Percentiles rank a stretch among this genome's conserved stretches.
phyloP scores from a whole-genome alignment of 257 asterid genomes.

The Gentiana straminea region DNA sequence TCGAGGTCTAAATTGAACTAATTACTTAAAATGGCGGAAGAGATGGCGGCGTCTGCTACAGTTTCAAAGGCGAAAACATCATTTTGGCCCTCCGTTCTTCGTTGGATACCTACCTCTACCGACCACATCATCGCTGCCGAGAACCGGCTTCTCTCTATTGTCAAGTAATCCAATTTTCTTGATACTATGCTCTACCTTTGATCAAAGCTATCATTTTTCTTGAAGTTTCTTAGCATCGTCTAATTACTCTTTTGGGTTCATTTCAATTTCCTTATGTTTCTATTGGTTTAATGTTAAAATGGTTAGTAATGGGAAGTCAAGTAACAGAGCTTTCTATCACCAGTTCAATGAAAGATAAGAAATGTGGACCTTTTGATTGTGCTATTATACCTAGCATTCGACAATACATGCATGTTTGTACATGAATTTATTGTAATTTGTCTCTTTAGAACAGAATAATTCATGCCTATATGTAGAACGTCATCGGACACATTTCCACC shows the following conservation, averaged over 20 bases:
- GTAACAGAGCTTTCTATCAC: too few relatives aligned
- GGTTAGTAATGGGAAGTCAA: background rate
- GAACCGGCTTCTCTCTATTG: conserved; percentile 74
- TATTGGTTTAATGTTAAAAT: too few relatives aligned
- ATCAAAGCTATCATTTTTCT: background rate
- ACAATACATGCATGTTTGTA: background rate
- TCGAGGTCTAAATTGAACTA: conserved; percentile 18
- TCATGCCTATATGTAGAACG: background rate
- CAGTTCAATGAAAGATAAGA: too few relatives aligned
- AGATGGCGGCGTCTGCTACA: conserved; percentile 20
- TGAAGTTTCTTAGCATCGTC: background rate
- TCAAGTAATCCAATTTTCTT: conserved; percentile 24
- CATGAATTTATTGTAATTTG: background rate
- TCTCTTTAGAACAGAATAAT: background rate
- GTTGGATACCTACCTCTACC: conserved; percentile 95
- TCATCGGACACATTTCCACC: background rate
- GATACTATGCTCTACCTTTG: too few relatives aligned
- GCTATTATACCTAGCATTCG: too few relatives aligned
- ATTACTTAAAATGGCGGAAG: conserved; percentile 53
- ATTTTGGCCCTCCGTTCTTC: conserved; percentile 59
- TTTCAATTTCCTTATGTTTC: too few relatives aligned
- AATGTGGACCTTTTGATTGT: too few relatives aligned
- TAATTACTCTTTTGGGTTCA: background rate
- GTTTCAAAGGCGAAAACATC: conserved; percentile 24
- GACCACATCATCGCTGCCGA: conserved; percentile 83